A percentile compares a stretch with the other conserved stretches of the same genome.
Evolutionary conservation across 352 stramenopile genomes (phyloP).

Genomic region (Blastocystis sp.): DNA sequence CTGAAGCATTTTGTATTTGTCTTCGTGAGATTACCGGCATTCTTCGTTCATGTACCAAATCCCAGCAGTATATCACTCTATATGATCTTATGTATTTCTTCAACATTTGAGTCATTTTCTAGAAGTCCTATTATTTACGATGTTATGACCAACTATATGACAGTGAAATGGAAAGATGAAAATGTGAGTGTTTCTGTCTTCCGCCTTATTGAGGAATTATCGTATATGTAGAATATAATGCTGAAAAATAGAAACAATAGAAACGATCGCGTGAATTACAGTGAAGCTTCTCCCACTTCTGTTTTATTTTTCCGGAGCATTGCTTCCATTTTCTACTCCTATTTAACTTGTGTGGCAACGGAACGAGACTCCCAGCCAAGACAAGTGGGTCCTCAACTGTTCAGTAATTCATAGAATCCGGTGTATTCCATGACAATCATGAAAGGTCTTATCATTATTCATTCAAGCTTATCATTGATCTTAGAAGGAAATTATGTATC

Average conservation of each 20-base stretch:
- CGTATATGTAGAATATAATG: not conserved
- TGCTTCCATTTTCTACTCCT: not conserved
- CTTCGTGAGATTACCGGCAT: conserved; percentile 21
- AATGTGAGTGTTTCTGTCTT: not conserved
- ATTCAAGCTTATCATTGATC: not conserved
- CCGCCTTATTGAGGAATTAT: not conserved
- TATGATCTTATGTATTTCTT: conserved; percentile 30
- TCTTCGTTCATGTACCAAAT: not conserved
- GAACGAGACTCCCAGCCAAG: not conserved
- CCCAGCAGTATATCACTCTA: not conserved
- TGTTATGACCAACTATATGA: not conserved
- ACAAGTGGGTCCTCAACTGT: not conserved
- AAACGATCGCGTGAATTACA: not conserved
- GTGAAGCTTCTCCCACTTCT: not conserved
- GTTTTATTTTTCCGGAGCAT: not conserved
- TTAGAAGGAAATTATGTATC: conserved; percentile 14
- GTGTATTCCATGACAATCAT: not conserved
- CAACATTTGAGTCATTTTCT: not conserved
- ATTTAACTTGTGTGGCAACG: not conserved
- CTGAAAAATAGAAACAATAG: not conserved
- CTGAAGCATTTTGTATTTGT: not conserved
- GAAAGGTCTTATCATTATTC: not conserved
- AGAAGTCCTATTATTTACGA: not conserved
- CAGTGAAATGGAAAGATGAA: not conserved
- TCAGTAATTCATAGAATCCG: not conserved